Conservation (phyloP, 2,329 filamentous ascomycete species). For the Ceratocystis diversiconidia region DNA sequence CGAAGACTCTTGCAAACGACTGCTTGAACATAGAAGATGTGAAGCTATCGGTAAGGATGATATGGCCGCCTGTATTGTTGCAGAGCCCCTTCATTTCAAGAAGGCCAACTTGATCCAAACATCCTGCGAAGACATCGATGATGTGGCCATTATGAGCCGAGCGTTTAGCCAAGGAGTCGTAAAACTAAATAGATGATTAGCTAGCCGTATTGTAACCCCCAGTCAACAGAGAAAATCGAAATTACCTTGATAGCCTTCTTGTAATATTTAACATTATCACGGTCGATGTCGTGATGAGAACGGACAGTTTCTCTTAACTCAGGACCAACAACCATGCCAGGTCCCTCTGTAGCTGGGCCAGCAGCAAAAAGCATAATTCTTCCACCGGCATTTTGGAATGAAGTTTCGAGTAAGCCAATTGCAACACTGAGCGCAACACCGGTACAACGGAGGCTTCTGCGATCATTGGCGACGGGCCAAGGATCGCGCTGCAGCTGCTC, state of each 20-base stretch:
- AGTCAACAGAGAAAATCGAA: no score
- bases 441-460: conserved; percentile 78
- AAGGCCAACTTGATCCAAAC: conserved; percentile 90
- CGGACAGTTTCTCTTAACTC: conserved; percentile 93
- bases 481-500: conserved; percentile 94
- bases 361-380: conserved; percentile 96
- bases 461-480: conserved; percentile 91
- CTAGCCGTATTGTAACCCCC: no score
- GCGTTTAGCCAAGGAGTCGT: conserved; percentile 84
- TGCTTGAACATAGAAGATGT: conserved; percentile 99
- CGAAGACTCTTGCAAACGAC: conserved; percentile 91
- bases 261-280: conserved; percentile 98
- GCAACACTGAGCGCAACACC: conserved; percentile 94
- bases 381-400: conserved; percentile 88
- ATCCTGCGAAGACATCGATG: conserved; percentile 94
- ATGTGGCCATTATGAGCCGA: conserved; percentile 94
- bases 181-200: conserved; percentile 47
- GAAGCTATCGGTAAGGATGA: conserved; percentile 96
- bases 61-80: conserved; percentile 93
- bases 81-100: conserved; percentile 96
- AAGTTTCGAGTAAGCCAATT: conserved; percentile 79
- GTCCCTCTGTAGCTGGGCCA: conserved; percentile 87
- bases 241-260: conserved; percentile 90
- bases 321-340: conserved; percentile 89
- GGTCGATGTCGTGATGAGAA: conserved; percentile 96